Evolutionary conservation across 1,139 yeast genomes (phyloP).

Genomic region (Spencermartinsiella ligniputridi): DNA sequence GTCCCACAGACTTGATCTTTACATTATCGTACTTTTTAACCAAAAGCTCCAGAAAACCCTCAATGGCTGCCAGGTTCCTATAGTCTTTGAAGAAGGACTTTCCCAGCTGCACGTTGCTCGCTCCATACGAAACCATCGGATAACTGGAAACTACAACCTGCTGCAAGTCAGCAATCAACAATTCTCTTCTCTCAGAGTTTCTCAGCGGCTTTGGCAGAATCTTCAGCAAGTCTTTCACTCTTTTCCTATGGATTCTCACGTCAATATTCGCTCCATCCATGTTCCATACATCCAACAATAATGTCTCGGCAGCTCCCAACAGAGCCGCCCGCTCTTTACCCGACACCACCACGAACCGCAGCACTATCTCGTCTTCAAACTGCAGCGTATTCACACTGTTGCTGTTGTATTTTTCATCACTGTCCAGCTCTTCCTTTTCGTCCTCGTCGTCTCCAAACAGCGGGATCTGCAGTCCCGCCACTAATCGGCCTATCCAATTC

Average conservation of each 20-base stretch:
- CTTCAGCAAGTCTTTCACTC: slow-evolving; percentile 27
- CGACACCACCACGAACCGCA: slow-evolving; percentile 40
- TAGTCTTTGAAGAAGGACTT: slow-evolving; percentile 59
- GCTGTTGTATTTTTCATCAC: neutral
- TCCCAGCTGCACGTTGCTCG: neutral
- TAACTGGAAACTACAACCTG: slow-evolving; percentile 28
- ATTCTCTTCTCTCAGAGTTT: slow-evolving; percentile 17
- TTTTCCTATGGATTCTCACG: slow-evolving; percentile 25
- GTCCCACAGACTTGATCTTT: slow-evolving; percentile 61
- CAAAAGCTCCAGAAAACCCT: slow-evolving; percentile 65
- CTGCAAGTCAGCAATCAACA: slow-evolving; percentile 30
- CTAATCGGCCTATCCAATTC: neutral
- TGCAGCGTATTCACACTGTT: slow-evolving; percentile 30
- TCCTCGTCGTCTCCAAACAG: slow-evolving; percentile 3
- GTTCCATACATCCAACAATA: slow-evolving; percentile 38
- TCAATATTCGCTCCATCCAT: slow-evolving; percentile 25
- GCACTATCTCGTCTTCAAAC: slow-evolving; percentile 49
- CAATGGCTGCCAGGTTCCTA: slow-evolving; percentile 62
- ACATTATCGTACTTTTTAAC: slow-evolving; percentile 37
- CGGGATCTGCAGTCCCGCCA: slow-evolving; percentile 17
- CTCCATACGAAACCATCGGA: slow-evolving; percentile 17
- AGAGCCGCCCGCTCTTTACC: slow-evolving; percentile 27
- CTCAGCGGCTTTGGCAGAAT: slow-evolving; percentile 30
- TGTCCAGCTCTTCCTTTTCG: slow-evolving; percentile 2
- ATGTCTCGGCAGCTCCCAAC: slow-evolving; percentile 27